A percentile compares a stretch with the other conserved stretches of the same genome.
phyloP scores from a whole-genome alignment of 2,329 filamentous ascomycete genomes.

The Periconia digitata region DNA sequence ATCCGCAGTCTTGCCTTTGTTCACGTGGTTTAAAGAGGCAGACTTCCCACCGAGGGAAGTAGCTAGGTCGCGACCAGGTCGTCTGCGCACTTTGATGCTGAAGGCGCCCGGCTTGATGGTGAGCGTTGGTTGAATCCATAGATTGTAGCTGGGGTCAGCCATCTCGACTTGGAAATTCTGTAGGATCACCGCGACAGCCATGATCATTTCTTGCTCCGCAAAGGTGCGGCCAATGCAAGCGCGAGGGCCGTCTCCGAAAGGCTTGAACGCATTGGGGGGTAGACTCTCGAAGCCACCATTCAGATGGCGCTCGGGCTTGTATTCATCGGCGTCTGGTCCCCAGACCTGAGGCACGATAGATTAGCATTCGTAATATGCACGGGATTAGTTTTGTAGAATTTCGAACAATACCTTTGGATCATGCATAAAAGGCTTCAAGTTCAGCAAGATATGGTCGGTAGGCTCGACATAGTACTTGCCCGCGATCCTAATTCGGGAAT shows the following conservation, averaged over 20 bases:
- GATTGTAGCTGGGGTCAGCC: conserved; percentile 61
- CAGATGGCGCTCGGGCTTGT: conserved; percentile 71
- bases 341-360: no score
- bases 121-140: conserved; percentile 58
- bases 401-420: conserved; percentile 11
- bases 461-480: conserved; percentile 35
- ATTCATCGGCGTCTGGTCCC: conserved; percentile 52
- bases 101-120: conserved; percentile 68
- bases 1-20: not conserved
- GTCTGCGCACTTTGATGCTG: conserved; percentile 51
- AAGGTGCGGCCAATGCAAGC: conserved; percentile 74
- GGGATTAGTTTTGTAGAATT: no score
- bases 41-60: conserved; percentile 7
- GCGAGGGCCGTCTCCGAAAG: conserved; percentile 72
- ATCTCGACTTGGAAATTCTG: conserved; percentile 71
- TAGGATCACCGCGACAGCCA: conserved; percentile 49
- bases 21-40: conserved; percentile 1
- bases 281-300: conserved; percentile 64
- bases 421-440: conserved; percentile 12
- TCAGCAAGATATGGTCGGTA: conserved; percentile 15
- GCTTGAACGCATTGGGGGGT: conserved; percentile 42
- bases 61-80: conserved; percentile 10
- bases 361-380: no score
- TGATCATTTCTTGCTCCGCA: conserved; percentile 67
- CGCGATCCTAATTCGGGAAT: no score